Evolutionary conservation across 352 stramenopile species (phyloP), one percentile per base, ranked within the genome.

Genomic region (Phytophthora syringae): DNA sequence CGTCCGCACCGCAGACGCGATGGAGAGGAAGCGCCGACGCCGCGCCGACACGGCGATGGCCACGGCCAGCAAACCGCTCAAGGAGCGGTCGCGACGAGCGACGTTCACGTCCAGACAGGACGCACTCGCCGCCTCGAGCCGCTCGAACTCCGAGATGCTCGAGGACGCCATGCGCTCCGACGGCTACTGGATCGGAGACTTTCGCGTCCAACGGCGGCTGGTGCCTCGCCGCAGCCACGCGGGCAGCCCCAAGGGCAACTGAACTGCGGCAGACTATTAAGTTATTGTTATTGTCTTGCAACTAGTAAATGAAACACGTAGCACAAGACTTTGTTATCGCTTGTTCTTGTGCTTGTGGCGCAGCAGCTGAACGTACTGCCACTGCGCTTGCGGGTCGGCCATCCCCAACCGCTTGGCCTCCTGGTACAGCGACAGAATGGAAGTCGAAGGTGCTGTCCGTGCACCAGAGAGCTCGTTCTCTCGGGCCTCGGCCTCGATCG

Each of bases 141-240:
- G 63, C 42, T 63, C 52, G 12, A 72, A 21, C 39, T 70, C 63
- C 22, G 74, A 86, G 61, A 69, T 73, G 43, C 72, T 90, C 54
- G 75, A 88, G 60, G 74, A 81, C 48, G 81, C 81, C 18, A 64
- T 89, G 56, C 77, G 75, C 39, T 70, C 76, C n/a, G 80, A 92
- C 28, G 83, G 83, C n/a, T 92, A 92, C 64, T 92, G 79, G 77
- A 92, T 92, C 60, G 83, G 83, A 44, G 80, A 92, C 67, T 92
- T 89, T 47, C 76, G 79, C 44, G 57, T 82, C 7, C 73, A 80
- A 54, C 77, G 76, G 20, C 79, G 76, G 15, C 25, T 80, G 54
- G 65, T 83, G 36, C 51, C 67, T 30, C 79, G 72, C 16, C 67
- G 62, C 52, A 70, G 50, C 49, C 27, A 66, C 24, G 39, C 50